A percentile compares a stretch with the other conserved stretches of the same genome.
Conservation (phyloP, 1,284 basidiomycete genomes). For the Cutaneotrichosporon dermatis region DNA sequence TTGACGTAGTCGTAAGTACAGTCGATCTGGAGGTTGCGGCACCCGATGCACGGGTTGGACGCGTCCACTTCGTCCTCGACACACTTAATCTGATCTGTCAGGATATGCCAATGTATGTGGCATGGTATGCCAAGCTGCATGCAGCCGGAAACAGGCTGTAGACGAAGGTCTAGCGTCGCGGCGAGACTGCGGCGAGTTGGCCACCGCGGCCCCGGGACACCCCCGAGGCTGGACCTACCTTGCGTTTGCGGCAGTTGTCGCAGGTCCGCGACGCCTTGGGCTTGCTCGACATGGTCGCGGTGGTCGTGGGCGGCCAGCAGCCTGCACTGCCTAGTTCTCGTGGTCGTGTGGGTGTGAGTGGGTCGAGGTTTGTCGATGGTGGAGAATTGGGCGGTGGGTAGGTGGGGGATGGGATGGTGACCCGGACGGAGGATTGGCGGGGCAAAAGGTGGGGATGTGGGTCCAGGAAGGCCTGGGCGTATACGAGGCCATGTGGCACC, state of each 20-base stretch:
- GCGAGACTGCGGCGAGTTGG: not conserved
- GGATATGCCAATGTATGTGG: not conserved
- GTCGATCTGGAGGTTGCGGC: constrained; percentile 35
- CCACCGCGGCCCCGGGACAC: no score
- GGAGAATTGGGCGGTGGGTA: not conserved
- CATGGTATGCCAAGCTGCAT: no score
- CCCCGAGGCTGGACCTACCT: constrained; percentile 23
- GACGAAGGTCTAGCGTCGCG: no score
- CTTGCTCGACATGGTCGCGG: constrained; percentile 4
- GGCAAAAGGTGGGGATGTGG: not conserved
- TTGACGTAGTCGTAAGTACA: constrained; percentile 44
- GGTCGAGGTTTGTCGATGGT: not conserved
- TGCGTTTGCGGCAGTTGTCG: constrained; percentile 42
- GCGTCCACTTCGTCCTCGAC: constrained; percentile 22
- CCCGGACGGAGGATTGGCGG: not conserved
- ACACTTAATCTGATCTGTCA: constrained; percentile 34
- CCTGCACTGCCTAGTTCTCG: no score
- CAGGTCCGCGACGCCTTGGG: constrained; percentile 26
- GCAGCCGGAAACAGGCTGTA: no score
- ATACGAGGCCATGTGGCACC: no score
- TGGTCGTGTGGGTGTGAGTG: no score
- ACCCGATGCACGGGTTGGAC: constrained; percentile 33
- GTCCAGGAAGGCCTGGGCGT: no score
- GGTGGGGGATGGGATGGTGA: not conserved
- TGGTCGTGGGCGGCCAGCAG: no score